These are phyloP conservation scores for Marchantia paleacea DNA, from an alignment of 225 moss, liverwort and hornwort species.

Conservation along the genomic window DNA sequence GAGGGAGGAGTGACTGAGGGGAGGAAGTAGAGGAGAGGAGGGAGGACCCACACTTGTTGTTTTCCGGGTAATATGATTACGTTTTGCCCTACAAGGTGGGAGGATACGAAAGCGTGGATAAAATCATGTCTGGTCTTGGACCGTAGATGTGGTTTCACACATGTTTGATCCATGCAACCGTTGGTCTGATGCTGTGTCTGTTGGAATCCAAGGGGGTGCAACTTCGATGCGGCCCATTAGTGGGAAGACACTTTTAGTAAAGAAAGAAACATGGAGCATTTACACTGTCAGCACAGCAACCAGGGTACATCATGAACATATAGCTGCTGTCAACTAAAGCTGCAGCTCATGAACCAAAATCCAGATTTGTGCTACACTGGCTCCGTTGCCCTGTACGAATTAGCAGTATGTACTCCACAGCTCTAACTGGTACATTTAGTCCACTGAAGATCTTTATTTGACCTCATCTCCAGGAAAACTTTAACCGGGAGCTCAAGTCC, in stretches of 20 bases:
- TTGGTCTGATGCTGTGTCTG: not conserved
- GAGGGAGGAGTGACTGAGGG: not conserved
- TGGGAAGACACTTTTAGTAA: not conserved
- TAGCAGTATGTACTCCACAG: not conserved
- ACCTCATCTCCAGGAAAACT: not conserved
- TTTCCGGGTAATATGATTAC: not conserved
- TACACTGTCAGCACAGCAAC: not conserved
- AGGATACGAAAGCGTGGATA: not conserved
- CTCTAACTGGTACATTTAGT: not conserved
- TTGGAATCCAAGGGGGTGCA: not conserved
- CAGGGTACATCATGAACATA: not conserved
- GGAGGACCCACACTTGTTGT: not conserved
- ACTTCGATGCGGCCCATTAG: not conserved
- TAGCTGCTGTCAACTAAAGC: not conserved
- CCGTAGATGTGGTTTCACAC: not conserved
- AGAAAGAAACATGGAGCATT: not conserved
- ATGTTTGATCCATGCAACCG: conserved; percentile 3
- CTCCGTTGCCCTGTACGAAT: not conserved
- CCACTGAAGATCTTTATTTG: not conserved
- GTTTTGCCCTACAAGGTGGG: not conserved
- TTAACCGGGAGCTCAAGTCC: not conserved
- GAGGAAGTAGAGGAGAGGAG: too few relatives aligned
- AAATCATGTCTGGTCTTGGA: not conserved
- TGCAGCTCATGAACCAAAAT: not conserved
- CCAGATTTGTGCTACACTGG: not conserved